A percentile compares a stretch with the other conserved stretches of the same genome.
Conservation (phyloP, 116 monocot species). For the Iris pallida region DNA sequence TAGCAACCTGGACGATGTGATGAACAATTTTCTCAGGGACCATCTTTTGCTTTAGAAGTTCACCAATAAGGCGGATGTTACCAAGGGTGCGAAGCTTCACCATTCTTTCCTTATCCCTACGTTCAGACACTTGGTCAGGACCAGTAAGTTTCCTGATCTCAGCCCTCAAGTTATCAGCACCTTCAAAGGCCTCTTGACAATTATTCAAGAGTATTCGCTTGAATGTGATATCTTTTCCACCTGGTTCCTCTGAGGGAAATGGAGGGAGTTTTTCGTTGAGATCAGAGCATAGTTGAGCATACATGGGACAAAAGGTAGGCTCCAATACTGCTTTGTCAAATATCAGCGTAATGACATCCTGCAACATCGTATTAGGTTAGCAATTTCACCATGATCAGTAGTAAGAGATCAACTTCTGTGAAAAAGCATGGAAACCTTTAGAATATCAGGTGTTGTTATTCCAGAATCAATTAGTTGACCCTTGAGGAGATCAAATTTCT, state of each 20-base stretch:
- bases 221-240: constrained; percentile 80
- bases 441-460: constrained; percentile 79
- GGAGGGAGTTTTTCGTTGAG: constrained; percentile 60
- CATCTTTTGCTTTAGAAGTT: constrained; percentile 89
- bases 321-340: constrained; percentile 96
- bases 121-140: constrained; percentile 68
- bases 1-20: constrained; percentile 84
- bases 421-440: constrained; percentile 43
- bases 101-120: constrained; percentile 70
- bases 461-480: constrained; percentile 85
- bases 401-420: background rate
- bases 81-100: constrained; percentile 84
- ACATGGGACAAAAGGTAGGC: constrained; percentile 96
- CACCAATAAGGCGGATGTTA: constrained; percentile 88
- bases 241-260: constrained; percentile 66
- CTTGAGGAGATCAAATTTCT: constrained; percentile 96
- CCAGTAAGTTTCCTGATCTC: constrained; percentile 64
- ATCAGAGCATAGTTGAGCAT: constrained; percentile 75
- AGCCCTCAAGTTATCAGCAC: constrained; percentile 59
- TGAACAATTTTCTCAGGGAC: constrained; percentile 80
- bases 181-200: constrained; percentile 96
- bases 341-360: constrained; percentile 78
- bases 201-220: constrained; percentile 77
- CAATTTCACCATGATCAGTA: background rate
- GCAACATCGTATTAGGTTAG: constrained; percentile 2